Conservation (phyloP, 306 rosid genomes). For the Nissolia schottii region DNA sequence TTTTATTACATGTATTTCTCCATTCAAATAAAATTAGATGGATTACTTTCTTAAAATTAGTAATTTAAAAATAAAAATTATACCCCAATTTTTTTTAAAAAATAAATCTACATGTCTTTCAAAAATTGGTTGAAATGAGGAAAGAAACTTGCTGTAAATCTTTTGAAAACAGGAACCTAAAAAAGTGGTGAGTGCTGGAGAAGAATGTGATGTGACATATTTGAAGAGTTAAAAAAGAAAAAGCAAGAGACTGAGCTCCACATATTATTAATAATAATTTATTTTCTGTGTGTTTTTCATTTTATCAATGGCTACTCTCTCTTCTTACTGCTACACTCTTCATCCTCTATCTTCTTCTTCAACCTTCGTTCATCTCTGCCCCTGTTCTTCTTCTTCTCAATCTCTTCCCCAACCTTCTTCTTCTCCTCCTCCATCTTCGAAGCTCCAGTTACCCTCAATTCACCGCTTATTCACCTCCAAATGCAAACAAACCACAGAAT, state of each 20-base stretch:
- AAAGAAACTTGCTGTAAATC: no score
- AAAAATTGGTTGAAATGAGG: no score
- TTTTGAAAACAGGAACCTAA: no score
- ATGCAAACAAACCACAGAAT: constrained; percentile 31
- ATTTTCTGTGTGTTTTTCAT: not conserved
- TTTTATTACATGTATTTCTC: no score
- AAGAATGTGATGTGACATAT: not conserved
- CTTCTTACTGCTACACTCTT: constrained; percentile 37
- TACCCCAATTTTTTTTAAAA: no score
- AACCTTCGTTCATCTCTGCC: not conserved
- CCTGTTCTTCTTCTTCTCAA: constrained; percentile 33
- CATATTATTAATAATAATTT: constrained; percentile 5
- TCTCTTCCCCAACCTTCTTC: constrained; percentile 38
- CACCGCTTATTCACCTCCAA: constrained; percentile 28
- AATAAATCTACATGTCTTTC: no score
- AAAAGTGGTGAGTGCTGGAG: no score
- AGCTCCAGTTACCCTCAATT: constrained; percentile 25
- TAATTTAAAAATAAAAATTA: no score
- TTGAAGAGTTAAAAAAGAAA: not conserved
- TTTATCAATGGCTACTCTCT: constrained; percentile 65
- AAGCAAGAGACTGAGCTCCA: constrained; percentile 7
- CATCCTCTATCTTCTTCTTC: constrained; percentile 42
- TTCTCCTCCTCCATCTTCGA: constrained; percentile 24
- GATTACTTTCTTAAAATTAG: no score
- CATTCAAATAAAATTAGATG: no score